Conservation (phyloP, 192 early-diverging fungal species). For the Coemansia sp. region DNA sequence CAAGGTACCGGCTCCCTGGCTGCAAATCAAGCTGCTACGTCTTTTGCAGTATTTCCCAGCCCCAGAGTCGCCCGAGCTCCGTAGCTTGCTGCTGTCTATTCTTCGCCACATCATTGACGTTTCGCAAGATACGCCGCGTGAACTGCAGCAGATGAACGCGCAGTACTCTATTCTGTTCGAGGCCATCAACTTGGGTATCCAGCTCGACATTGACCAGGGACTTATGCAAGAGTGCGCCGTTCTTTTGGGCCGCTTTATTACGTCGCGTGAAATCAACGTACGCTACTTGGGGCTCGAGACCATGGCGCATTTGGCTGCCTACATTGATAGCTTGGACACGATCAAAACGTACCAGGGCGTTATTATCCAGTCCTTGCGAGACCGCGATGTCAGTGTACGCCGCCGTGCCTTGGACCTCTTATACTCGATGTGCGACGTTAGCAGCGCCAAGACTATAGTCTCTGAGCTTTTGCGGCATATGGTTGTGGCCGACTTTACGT, state of each 20-base stretch:
- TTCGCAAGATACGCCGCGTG: constrained; percentile 88
- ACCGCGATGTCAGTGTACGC: constrained; percentile 97
- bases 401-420: constrained; percentile 92
- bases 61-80: constrained; percentile 66
- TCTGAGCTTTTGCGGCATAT: constrained; percentile 91
- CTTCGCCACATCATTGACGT: constrained; percentile 81
- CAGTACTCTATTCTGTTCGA: constrained; percentile 98
- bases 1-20: constrained; percentile 97
- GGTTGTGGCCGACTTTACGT: constrained; percentile 81
- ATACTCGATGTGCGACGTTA: constrained; percentile 95
- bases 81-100: constrained; percentile 67
- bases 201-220: constrained; percentile 85
- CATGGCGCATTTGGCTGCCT: constrained; percentile 91
- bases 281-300: constrained; percentile 97
- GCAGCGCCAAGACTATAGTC: constrained; percentile 85
- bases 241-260: constrained; percentile 87
- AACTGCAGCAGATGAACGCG: constrained; percentile 97
- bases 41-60: constrained; percentile 95
- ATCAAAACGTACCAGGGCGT: constrained; percentile 83
- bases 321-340: constrained; percentile 78
- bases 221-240: constrained; percentile 81
- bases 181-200: constrained; percentile 94
- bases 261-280: constrained; percentile 95
- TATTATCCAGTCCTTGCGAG: constrained; percentile 88
- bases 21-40: constrained; percentile 94